Conservation (phyloP, 176 grass and related monocot species). For the Poa pratensis region DNA sequence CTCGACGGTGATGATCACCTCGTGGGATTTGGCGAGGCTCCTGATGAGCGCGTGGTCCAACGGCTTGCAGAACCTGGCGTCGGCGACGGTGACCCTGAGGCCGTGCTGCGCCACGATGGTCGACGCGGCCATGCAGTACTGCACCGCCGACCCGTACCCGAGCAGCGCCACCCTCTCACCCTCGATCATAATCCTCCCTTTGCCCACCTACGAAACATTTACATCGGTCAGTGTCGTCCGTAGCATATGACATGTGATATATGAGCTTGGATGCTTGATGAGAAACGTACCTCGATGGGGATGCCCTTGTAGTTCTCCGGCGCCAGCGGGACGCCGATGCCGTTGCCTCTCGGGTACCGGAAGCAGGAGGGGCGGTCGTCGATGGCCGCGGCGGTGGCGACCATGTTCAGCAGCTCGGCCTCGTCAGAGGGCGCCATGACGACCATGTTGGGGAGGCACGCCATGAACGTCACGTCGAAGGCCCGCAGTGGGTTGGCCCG, state of each 20-base stretch:
- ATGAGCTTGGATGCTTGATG: not conserved
- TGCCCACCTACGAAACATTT: conserved; percentile 62
- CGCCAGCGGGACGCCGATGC: conserved; percentile 68
- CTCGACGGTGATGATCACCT: conserved; percentile 94
- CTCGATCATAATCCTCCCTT: conserved; percentile 77
- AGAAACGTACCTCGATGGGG: conserved; percentile 66
- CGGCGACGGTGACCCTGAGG: conserved; percentile 81
- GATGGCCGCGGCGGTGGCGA: conserved; percentile 91
- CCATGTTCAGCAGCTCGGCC: conserved; percentile 95
- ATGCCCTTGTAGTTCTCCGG: conserved; percentile 85
- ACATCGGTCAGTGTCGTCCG: not conserved
- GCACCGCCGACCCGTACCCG: conserved; percentile 88
- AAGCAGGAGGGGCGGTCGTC: conserved; percentile 90
- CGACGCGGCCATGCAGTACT: conserved; percentile 79
- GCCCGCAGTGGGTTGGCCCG: conserved; percentile 92
- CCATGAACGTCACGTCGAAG: conserved; percentile 97
- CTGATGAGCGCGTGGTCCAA: conserved; percentile 84
- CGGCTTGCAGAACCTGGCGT: conserved; percentile 96
- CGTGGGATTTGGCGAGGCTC: conserved; percentile 73
- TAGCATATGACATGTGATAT: not conserved
- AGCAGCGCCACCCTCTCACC: conserved; percentile 88
- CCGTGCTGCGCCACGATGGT: conserved; percentile 60
- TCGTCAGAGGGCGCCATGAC: conserved; percentile 98
- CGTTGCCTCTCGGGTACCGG: conserved; percentile 90
- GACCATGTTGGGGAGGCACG: conserved; percentile 95